Base-by-base conservation (phyloP, 192 early-diverging fungal genomes). In the Backusella tuberculispora region DNA sequence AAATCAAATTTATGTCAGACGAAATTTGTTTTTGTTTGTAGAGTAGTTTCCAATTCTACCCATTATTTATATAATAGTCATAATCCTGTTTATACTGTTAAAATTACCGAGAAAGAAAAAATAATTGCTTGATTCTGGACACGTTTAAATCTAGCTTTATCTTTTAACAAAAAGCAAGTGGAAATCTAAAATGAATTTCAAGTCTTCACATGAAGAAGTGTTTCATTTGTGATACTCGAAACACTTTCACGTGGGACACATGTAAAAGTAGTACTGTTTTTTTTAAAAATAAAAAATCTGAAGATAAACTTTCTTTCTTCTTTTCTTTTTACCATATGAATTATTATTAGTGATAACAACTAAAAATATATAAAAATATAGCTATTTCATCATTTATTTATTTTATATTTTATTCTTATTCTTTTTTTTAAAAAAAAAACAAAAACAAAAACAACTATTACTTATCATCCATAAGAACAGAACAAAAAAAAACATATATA, bases 121-220 rank as follows among this genome's bases (percentile, higher is more conserved):
- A 43, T 43, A 43, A 43, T 24, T 24, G 9, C 24, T 12, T 19
- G 19, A 17, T 19, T 53, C n/a, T 53, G 19, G 8, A 0, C n/a
- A 53, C 9, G 2, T 53, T 21, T 34, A 8, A 21, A 3, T 53
- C 10, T 53, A 24, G 3, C 24, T 4, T 56, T 13, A 56, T 13
- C 53, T 24, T 56, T 13, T 5, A 56, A 4, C 9, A 13, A 8
- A 56, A 13, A 56, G 21, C 9, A 34, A 34, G 29, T 26, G 21
- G 12, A 56, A 43, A 9, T 21, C 8, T 56, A 56, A 13, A 56
- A 24, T 56, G 53, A 24, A 56, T 43, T 9, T 9, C 12, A 12
- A 67, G 19, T 43, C 37, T 67, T 67, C 66, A 67, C 66, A 67
- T 67, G 66, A 67, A 67, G 40, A 67, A 67, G 40, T 67, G 66